phyloP scores from a whole-genome alignment of 352 stramenopile species.

The Pythium brachiatum region DNA sequence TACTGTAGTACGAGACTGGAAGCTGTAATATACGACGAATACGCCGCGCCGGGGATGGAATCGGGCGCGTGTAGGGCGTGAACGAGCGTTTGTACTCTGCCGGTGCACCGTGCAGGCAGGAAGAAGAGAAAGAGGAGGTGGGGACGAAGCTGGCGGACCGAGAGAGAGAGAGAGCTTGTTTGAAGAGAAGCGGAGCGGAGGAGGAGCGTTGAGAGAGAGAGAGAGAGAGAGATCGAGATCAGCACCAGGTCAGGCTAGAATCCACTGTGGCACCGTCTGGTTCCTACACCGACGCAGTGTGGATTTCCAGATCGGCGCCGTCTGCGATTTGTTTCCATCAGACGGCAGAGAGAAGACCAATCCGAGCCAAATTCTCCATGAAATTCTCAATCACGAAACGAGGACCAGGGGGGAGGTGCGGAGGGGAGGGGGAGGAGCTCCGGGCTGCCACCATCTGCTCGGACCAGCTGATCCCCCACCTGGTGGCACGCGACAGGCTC shows the following conservation, averaged over 20 bases:
- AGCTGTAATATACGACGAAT: background rate
- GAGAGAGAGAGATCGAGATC: background rate
- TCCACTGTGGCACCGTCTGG: background rate
- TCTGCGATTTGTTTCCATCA: background rate
- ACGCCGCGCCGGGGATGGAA: background rate
- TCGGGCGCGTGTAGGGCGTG: background rate
- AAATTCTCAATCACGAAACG: background rate
- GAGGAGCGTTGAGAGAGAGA: background rate
- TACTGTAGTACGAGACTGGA: background rate
- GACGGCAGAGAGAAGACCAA: background rate
- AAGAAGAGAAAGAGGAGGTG: background rate
- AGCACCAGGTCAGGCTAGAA: background rate
- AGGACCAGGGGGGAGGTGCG: background rate
- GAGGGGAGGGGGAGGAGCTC: background rate
- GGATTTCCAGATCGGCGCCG: background rate
- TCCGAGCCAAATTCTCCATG: background rate
- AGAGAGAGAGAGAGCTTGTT: background rate
- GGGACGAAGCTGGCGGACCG: background rate
- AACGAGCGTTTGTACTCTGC: constrained; percentile 2
- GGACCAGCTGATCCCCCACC: background rate
- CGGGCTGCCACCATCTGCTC: background rate
- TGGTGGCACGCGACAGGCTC: background rate
- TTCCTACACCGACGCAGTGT: background rate
- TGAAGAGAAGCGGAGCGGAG: background rate
- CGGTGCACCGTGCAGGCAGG: background rate